phyloP scores from a whole-genome alignment of 2,329 filamentous ascomycete species.

The Berkeleyomyces basicola region DNA sequence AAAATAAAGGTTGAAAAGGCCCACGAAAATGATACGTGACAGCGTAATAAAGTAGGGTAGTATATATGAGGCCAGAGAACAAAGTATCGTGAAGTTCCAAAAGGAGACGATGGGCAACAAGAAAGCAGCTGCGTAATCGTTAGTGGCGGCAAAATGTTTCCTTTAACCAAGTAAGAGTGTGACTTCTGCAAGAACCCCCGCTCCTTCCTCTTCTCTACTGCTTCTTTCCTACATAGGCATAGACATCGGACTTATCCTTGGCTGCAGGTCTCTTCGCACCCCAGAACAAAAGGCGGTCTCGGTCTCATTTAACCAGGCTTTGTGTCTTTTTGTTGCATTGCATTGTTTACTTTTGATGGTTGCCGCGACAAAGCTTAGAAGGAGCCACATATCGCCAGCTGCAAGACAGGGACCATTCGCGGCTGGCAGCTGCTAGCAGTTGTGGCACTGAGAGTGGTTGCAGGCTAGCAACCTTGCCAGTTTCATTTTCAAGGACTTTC shows the following conservation, averaged over 20 bases:
- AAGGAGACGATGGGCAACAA: not conserved
- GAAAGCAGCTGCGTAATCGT: not conserved
- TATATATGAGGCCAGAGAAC: not conserved
- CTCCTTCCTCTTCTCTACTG: not conserved
- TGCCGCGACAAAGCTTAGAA: constrained; percentile 1
- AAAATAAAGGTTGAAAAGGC: not conserved
- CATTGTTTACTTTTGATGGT: not conserved
- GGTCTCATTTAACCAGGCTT: not conserved
- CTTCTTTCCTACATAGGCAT: not conserved
- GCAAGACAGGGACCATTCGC: not conserved
- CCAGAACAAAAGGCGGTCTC: not conserved
- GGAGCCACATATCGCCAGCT: not conserved
- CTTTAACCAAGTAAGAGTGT: not conserved
- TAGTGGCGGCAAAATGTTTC: not conserved
- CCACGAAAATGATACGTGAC: not conserved
- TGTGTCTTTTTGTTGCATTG: not conserved
- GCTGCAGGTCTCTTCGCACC: not conserved
- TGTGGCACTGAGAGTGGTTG: not conserved
- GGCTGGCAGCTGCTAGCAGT: not conserved
- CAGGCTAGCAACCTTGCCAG: not conserved
- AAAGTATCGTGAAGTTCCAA: not conserved
- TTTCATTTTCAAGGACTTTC: not conserved
- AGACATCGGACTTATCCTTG: not conserved
- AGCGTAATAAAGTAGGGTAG: not conserved
- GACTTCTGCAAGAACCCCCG: not conserved